These are phyloP conservation scores for Paxillus ammoniavirescens DNA, from an alignment of 768 basidiomycete genomes.

Conservation along the genomic window DNA sequence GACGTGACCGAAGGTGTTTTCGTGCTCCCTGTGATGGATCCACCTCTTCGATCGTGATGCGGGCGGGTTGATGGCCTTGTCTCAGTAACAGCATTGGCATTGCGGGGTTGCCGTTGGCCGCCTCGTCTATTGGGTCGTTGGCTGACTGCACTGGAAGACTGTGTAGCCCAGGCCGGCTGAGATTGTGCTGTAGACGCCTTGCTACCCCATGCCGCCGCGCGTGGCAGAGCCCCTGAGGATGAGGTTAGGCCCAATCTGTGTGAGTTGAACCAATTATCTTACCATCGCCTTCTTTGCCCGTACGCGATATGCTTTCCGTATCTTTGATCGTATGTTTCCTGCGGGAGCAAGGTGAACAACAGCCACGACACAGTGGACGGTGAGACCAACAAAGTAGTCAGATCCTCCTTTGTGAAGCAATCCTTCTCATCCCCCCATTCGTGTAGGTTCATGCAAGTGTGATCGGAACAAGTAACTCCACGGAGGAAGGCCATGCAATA, in stretches of 20 bases:
- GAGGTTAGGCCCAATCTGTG: conserved; percentile 7
- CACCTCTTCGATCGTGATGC: conserved; percentile 44
- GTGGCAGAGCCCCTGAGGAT: conserved; percentile 53
- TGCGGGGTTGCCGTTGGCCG: conserved; percentile 49
- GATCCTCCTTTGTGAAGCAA: conserved; percentile 95
- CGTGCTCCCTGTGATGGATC: conserved; percentile 30
- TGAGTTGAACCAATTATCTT: conserved; percentile 1
- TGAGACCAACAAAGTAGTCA: conserved; percentile 77
- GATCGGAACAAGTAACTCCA: conserved; percentile 78
- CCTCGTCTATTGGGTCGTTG: conserved; percentile 45
- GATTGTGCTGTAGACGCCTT: conserved; percentile 31
- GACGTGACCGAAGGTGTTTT: conserved; percentile 49
- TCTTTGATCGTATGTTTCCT: conserved; percentile 95
- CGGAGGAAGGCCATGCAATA: conserved; percentile 97
- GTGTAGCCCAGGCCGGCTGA: conserved; percentile 15
- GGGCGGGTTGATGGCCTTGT: conserved; percentile 34
- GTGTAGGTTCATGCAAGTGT: conserved; percentile 91
- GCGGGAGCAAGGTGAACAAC: conserved; percentile 4
- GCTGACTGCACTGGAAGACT: conserved; percentile 22
- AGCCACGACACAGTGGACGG: conserved; percentile 2
- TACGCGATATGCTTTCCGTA: conserved; percentile 65
- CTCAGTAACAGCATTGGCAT: conserved; percentile 35
- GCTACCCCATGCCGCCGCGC: conserved; percentile 62
- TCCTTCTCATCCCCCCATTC: conserved; percentile 99
- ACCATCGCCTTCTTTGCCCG: conserved; percentile 63